Evolutionary conservation across 129 eudicot species (phyloP), one percentile per base, ranked within the genome.

Genomic region (Gnaphalium uliginosum): DNA sequence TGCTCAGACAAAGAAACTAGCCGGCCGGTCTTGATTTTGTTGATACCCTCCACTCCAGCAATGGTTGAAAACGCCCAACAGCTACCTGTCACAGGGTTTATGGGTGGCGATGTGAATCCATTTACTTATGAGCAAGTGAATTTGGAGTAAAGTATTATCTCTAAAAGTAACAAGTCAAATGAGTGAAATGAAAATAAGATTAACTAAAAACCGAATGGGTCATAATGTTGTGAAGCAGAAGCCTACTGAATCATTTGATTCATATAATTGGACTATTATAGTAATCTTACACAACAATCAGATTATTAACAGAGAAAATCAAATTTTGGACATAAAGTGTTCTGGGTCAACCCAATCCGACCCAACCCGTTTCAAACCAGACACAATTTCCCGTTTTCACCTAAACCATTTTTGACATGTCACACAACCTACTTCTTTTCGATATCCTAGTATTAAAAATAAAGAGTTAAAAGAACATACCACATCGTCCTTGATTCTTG

Each of bases 11-110:
- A 76, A 25, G 98, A 84, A 21, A 87, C 76, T n/a, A 92, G 74
- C 0, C 86, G 27, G 11, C 88, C 86, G 6, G 94, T 89, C 68
- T 88, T 92, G 43, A 92, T 84, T 68, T 92, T 86, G 83, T 89
- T 92, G 72, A 92, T 92, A 51, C 98, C 98, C 72, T 92, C 98
- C 3, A 92, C 90, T 65, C 90, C 98, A 82, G 84, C 98, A 26
- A 92, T 86, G 24, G 96, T 87, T 19, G 98, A 92, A 78, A 89
- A 92, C 4, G 97, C 96, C 97, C 97, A 92, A 37, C 97, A 92
- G 68, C 97, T 89, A 57, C 97, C 97, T 91, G 83, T 48, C 4
- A 71, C 59, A 60, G 48, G 18, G 23, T 68, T 18, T 25, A 46
- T 4, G 24, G 24, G 26, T 1, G 58, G 10, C 60, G 0, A 17